These are phyloP conservation scores for Emergomyces pasteurianus DNA, from an alignment of 2,329 filamentous ascomycete species.

Conservation along the genomic window DNA sequence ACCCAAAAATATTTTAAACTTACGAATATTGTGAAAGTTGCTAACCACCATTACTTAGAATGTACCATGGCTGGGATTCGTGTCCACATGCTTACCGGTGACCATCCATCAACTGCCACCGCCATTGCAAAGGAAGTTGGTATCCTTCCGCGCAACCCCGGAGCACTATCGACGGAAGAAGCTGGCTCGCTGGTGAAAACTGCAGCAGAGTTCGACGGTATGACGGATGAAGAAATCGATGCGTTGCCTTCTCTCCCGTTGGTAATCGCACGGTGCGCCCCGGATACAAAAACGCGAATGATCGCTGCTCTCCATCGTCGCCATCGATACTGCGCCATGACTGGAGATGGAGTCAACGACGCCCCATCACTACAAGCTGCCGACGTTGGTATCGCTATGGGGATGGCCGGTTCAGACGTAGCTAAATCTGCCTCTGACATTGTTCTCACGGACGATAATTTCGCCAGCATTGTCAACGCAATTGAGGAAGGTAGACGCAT, in stretches of 20 bases:
- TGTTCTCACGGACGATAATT: constrained; percentile 64
- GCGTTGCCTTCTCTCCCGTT: constrained; percentile 61
- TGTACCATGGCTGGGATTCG: constrained; percentile 44
- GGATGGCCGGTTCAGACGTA: constrained; percentile 69
- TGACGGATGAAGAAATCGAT: constrained; percentile 47
- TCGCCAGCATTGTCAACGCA: constrained; percentile 71
- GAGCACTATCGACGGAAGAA: constrained; percentile 34
- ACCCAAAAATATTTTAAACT: background rate
- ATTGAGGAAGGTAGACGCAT: constrained; percentile 74
- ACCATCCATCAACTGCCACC: constrained; percentile 45
- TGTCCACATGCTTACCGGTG: constrained; percentile 48
- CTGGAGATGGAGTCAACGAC: constrained; percentile 79
- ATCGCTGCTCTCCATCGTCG: constrained; percentile 75
- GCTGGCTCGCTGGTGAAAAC: constrained; percentile 42
- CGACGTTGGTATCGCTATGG: constrained; percentile 85
- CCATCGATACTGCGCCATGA: constrained; percentile 70
- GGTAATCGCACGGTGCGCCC: constrained; percentile 73
- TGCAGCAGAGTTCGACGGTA: constrained; percentile 43
- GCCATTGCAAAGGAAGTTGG: constrained; percentile 48
- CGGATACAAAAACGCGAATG: constrained; percentile 81
- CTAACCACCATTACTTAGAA: constrained; percentile 16
- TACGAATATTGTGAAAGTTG: background rate
- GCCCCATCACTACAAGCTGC: constrained; percentile 68
- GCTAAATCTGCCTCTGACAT: constrained; percentile 64
- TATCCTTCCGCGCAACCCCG: constrained; percentile 39